Conservation (phyloP, 768 basidiomycete species). For the Termitomyces sp. region DNA sequence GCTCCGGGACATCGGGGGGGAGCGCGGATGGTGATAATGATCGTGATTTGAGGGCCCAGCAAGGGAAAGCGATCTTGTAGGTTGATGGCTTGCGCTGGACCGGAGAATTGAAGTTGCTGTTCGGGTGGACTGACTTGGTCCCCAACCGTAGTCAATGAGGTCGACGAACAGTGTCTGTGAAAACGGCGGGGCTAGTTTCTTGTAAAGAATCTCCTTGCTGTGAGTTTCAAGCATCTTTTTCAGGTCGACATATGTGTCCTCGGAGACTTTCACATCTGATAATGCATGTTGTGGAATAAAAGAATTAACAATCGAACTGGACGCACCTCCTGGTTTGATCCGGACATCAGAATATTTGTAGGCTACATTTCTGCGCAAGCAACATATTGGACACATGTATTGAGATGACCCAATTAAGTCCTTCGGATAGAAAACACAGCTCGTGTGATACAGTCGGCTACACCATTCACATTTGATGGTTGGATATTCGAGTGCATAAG, state of each 20-base stretch:
- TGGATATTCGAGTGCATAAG: slow-evolving; percentile 54
- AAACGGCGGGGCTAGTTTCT: slow-evolving; percentile 58
- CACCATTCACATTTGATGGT: slow-evolving; percentile 66
- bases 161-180: slow-evolving; percentile 71
- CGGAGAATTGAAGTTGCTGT: slow-evolving; percentile 17
- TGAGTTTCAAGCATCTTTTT: slow-evolving; percentile 69
- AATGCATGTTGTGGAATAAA: slow-evolving; percentile 8
- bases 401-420: slow-evolving; percentile 28
- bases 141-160: slow-evolving; percentile 57
- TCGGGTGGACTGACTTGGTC: slow-evolving; percentile 36
- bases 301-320: slow-evolving; percentile 3
- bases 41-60: slow-evolving; percentile 12
- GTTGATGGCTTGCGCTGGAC: slow-evolving; percentile 18
- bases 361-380: slow-evolving; percentile 62
- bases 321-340: slow-evolving; percentile 57
- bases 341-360: slow-evolving; percentile 77
- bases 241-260: slow-evolving; percentile 60
- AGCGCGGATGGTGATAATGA: slow-evolving; percentile 10
- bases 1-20: slow-evolving; percentile 11
- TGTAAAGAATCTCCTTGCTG: slow-evolving; percentile 68
- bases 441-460: slow-evolving; percentile 61
- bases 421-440: slow-evolving; percentile 68
- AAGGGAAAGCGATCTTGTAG: slow-evolving; percentile 11
- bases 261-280: slow-evolving; percentile 35
- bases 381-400: slow-evolving; percentile 75